These are phyloP conservation scores for Tricholoma bakamatsutake DNA, from an alignment of 768 basidiomycete genomes.

Conservation along the genomic window DNA sequence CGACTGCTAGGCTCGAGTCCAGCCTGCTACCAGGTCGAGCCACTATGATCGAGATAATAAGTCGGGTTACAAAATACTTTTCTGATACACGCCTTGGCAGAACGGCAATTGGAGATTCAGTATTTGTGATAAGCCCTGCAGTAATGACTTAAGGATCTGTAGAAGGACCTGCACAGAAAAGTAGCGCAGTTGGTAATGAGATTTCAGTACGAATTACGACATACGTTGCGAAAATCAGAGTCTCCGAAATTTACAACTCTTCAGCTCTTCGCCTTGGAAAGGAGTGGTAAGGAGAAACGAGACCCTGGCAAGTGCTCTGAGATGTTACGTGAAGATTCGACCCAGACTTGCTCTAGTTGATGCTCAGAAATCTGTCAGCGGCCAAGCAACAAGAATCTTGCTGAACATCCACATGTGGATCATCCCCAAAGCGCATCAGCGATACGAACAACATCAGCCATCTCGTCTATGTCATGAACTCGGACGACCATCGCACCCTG, in stretches of 20 bases:
- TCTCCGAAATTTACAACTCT: slow-evolving; percentile 43
- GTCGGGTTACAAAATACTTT: background rate
- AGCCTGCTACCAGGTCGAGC: slow-evolving; percentile 60
- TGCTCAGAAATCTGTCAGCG: background rate
- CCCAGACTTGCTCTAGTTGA: background rate
- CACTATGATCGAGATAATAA: slow-evolving; percentile 46
- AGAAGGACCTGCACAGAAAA: slow-evolving; percentile 59
- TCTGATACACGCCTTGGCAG: slow-evolving; percentile 70
- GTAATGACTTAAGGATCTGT: slow-evolving; percentile 89
- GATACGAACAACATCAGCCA: slow-evolving; percentile 68
- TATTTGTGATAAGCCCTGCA: slow-evolving; percentile 90
- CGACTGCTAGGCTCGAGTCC: too few species aligned
- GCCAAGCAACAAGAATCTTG: background rate
- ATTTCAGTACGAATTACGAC: slow-evolving; percentile 5
- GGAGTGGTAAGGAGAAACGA: background rate
- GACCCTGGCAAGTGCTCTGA: background rate
- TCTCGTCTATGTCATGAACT: slow-evolving; percentile 75
- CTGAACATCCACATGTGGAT: background rate
- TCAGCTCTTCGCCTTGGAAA: slow-evolving; percentile 63
- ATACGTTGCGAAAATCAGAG: slow-evolving; percentile 71
- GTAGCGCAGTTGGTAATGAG: background rate
- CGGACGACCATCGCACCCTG: slow-evolving; percentile 69
- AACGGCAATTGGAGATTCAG: slow-evolving; percentile 94
- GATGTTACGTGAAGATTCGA: too few species aligned
- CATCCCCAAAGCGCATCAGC: slow-evolving; percentile 52